Conservation (phyloP, 768 basidiomycete genomes). For the Tricholoma saponaceum region DNA sequence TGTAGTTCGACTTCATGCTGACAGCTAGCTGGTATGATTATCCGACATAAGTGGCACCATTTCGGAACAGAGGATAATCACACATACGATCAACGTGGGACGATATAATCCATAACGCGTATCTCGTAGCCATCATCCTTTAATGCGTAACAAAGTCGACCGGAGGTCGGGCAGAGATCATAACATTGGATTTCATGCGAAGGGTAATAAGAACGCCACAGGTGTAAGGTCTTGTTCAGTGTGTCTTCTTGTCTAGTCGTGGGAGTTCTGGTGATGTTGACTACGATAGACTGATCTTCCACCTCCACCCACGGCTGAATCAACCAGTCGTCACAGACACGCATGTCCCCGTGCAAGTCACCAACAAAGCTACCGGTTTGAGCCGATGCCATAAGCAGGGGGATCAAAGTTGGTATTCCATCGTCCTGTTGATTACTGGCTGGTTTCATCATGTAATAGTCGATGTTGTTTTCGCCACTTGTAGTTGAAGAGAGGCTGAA, state of each 20-base stretch:
- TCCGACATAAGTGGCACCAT: background rate
- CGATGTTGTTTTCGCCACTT: background rate
- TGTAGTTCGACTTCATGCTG: too few relatives aligned
- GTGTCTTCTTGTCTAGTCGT: background rate
- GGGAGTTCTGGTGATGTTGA: background rate
- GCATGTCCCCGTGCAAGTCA: background rate
- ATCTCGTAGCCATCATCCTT: background rate
- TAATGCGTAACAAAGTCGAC: constrained; percentile 1
- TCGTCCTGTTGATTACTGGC: background rate
- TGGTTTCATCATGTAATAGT: background rate
- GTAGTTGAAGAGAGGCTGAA: background rate
- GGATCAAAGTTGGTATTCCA: background rate
- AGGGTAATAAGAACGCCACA: background rate
- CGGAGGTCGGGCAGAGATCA: constrained; percentile 1
- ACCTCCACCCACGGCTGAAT: background rate
- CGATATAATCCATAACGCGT: background rate
- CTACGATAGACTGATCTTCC: background rate
- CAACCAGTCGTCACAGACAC: background rate
- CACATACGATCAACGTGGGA: background rate
- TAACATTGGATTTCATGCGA: background rate
- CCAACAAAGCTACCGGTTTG: background rate
- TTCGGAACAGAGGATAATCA: background rate
- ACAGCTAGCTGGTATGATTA: too few relatives aligned
- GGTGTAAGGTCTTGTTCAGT: background rate
- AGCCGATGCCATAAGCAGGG: background rate